A percentile compares a stretch with the other conserved stretches of the same genome.
Evolutionary conservation across 495 filamentous ascomycete species (phyloP).

Genomic region (Neurospora sublineolata): DNA sequence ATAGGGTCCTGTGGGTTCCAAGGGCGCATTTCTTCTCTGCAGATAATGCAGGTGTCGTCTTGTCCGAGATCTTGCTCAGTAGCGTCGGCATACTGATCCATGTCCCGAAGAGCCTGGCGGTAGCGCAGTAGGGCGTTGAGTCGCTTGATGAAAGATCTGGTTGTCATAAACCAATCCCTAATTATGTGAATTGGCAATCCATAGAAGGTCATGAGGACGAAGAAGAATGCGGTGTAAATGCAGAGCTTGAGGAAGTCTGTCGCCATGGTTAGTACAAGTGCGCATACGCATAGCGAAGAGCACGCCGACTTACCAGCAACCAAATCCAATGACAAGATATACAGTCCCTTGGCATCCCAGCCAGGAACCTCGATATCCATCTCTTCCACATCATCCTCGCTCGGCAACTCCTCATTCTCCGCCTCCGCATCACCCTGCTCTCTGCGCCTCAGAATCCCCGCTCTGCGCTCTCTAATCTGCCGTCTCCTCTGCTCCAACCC

Average conservation of each 20-base stretch:
- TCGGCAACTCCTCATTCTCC: conserved; percentile 41
- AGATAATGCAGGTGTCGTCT: conserved; percentile 95
- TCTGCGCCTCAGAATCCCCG: conserved; percentile 52
- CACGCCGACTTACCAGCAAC: conserved; percentile 48
- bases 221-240: conserved; percentile 85
- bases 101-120: conserved; percentile 76
- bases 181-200: conserved; percentile 94
- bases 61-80: conserved; percentile 71
- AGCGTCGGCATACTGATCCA: conserved; percentile 87
- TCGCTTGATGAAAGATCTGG: conserved; percentile 78
- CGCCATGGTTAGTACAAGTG: conserved; percentile 1
- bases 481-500: conserved; percentile 49
- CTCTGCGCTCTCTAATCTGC: conserved; percentile 46
- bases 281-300: neutral
- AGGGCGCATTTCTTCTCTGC: conserved; percentile 85
- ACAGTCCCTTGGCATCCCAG: conserved; percentile 94
- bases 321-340: conserved; percentile 82
- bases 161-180: conserved; percentile 85
- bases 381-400: conserved; percentile 75
- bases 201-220: conserved; percentile 84
- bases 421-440: conserved; percentile 33
- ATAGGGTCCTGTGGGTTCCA: conserved; percentile 42
- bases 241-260: conserved; percentile 80
- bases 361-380: conserved; percentile 88
- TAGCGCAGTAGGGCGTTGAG: conserved; percentile 81